These are phyloP conservation scores for Earliella scabrosa DNA, from an alignment of 1,284 basidiomycete genomes.

Conservation along the genomic window DNA sequence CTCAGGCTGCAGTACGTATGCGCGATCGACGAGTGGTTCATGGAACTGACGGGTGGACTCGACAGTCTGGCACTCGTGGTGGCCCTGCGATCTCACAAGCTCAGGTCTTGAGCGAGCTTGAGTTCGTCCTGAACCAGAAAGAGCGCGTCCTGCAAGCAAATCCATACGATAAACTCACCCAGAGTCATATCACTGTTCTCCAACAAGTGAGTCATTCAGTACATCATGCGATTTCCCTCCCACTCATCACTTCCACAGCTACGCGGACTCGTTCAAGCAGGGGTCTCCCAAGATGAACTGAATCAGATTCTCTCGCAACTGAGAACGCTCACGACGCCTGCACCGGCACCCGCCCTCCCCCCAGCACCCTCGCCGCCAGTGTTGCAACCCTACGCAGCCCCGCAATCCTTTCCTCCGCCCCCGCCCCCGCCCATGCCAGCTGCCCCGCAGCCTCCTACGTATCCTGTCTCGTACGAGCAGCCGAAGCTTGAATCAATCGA, in stretches of 20 bases:
- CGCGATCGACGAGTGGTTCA: slow-evolving; percentile 9
- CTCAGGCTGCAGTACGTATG: slow-evolving; percentile 26
- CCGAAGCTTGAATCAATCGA: slow-evolving; percentile 37
- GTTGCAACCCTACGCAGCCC: slow-evolving; percentile 9
- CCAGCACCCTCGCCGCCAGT: slow-evolving; percentile 21
- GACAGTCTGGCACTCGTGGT: slow-evolving; percentile 25
- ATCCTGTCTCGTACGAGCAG: slow-evolving; percentile 21
- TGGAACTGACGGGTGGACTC: slow-evolving; percentile 13
- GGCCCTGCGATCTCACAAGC: slow-evolving; percentile 59
- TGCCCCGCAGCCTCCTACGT: slow-evolving; percentile 27
- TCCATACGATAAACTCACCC: slow-evolving; percentile 64
- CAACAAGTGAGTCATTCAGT: slow-evolving; percentile 61
- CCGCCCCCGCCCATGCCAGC: slow-evolving; percentile 14
- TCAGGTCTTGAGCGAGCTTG: slow-evolving; percentile 81
- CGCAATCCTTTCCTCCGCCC: slow-evolving; percentile 32
- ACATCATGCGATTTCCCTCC: slow-evolving; percentile 6
- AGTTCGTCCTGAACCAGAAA: slow-evolving; percentile 78
- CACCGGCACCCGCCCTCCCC: slow-evolving; percentile 40
- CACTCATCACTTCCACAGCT: slow-evolving; percentile 51
- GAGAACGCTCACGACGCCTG: slow-evolving; percentile 62
- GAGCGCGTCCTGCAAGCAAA: slow-evolving; percentile 68
- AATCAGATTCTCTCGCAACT: slow-evolving; percentile 81
- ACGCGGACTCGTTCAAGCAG: slow-evolving; percentile 75
- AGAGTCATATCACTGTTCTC: slow-evolving; percentile 71
- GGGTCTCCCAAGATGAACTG: slow-evolving; percentile 81